These are phyloP conservation scores for Saksenaea vasiformis DNA, from an alignment of 371 early-diverging fungal genomes.

Conservation along the genomic window DNA sequence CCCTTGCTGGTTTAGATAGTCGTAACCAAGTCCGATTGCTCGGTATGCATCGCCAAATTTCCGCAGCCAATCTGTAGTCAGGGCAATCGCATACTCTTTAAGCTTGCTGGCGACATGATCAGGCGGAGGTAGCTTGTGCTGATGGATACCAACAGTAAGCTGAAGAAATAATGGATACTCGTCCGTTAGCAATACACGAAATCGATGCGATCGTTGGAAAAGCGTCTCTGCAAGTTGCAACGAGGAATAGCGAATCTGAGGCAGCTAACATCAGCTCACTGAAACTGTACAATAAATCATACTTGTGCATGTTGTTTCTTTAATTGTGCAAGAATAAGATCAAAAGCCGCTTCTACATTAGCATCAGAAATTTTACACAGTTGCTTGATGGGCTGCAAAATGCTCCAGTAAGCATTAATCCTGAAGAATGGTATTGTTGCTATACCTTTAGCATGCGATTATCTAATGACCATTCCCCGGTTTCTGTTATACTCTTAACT, in stretches of 20 bases:
- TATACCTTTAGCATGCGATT: slow-evolving; percentile 31
- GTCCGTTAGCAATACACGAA: slow-evolving; percentile 55
- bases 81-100: slow-evolving; percentile 50
- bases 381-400: slow-evolving; percentile 53
- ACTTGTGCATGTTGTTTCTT: slow-evolving; percentile 70
- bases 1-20: slow-evolving; percentile 48
- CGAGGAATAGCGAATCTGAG: slow-evolving; percentile 68
- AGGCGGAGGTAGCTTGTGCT: slow-evolving; percentile 61
- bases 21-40: slow-evolving; percentile 54
- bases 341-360: slow-evolving; percentile 46
- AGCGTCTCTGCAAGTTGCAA: slow-evolving; percentile 64
- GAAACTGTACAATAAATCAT: not conserved
- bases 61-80: slow-evolving; percentile 58
- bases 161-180: slow-evolving; percentile 59
- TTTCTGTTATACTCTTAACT: slow-evolving; percentile 41
- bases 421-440: not conserved
- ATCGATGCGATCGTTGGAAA: slow-evolving; percentile 68
- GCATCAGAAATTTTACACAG: slow-evolving; percentile 54
- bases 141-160: slow-evolving; percentile 62
- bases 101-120: slow-evolving; percentile 51
- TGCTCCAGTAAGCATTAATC: not conserved
- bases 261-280: not conserved
- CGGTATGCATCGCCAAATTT: slow-evolving; percentile 58
- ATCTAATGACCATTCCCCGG: slow-evolving; percentile 46
- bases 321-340: slow-evolving; percentile 51